Base-by-base conservation (phyloP, 495 filamentous ascomycete genomes). In the Acidiella bohemica region DNA sequence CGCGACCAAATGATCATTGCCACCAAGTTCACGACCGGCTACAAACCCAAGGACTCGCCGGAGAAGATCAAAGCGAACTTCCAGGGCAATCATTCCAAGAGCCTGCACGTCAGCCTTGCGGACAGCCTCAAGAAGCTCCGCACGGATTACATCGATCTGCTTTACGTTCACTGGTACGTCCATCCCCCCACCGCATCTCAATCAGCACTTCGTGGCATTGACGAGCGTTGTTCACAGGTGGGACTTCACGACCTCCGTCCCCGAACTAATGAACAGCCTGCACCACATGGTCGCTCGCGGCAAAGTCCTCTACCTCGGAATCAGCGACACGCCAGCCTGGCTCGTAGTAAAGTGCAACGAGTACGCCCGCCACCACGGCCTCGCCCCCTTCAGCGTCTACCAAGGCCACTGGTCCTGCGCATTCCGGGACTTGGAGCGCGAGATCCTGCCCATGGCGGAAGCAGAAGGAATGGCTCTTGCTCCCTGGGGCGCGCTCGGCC, bases 241-340 rank as follows among this genome's bases (percentile, higher is more conserved):
- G 76, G 78, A 83, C 47, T 71, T 64, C 47, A 65, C 67, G 0
- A 72, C 69, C 16, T 66, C 65, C 5, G 76, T 84, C 41, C 69
- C 72, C 13, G 79, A 84, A 52, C 42, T 83, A 6, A 84, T 84
- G 79, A 73, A 77, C 24, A 63, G 65, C 0, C 67, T 84, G 9
- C 73, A 83, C 55, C 53, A 59, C 33, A 55, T 81, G 2, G 71
- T 81, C 14, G 31, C 46, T 0, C 40, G 63, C 18, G 76, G 79
- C 17, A 81, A 82, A 55, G 79, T 82, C 0, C 55, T 82, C 4
- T 83, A 83, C 43, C 67, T 84, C 0, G 80, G 79, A 22, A 61
- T 81, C 46, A 71, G 64, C 25, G 80, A 84, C 71, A 83, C 47
- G 68, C 70, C n/a, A 57, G 54, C 39, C 54, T 58, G 7, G 67